These are phyloP conservation scores for Recurvomyces mirabilis DNA, from an alignment of 495 filamentous ascomycete species.

Conservation along the genomic window DNA sequence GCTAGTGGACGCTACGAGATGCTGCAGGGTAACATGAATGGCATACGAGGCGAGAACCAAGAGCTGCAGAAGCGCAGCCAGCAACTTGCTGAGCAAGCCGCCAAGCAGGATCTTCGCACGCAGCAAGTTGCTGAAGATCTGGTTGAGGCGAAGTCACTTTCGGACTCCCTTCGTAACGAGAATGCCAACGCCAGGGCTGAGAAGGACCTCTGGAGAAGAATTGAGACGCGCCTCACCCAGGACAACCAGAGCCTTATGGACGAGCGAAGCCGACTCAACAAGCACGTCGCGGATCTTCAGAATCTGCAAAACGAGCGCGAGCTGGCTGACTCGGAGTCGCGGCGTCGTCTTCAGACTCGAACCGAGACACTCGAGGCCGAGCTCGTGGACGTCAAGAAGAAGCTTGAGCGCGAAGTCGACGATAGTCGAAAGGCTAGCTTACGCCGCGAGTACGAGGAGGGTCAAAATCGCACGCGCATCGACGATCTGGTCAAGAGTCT, in stretches of 20 bases:
- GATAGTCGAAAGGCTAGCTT: constrained; percentile 65
- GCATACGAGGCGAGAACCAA: constrained; percentile 68
- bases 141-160: constrained; percentile 66
- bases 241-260: constrained; percentile 77
- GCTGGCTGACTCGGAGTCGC: constrained; percentile 66
- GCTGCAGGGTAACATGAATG: constrained; percentile 75
- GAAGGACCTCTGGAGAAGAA: constrained; percentile 80
- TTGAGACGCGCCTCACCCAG: constrained; percentile 73
- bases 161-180: constrained; percentile 81
- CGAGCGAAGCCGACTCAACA: constrained; percentile 71
- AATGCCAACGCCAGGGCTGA: constrained; percentile 88
- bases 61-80: constrained; percentile 75
- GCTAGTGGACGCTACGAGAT: constrained; percentile 76
- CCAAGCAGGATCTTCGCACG: constrained; percentile 76
- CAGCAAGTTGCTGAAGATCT: constrained; percentile 91
- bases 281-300: constrained; percentile 66
- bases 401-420: constrained; percentile 72
- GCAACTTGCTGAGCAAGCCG: constrained; percentile 62
- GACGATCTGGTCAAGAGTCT: constrained; percentile 78
- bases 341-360: constrained; percentile 62
- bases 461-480: constrained; percentile 53
- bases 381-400: constrained; percentile 64
- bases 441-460: constrained; percentile 76
- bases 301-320: constrained; percentile 84
- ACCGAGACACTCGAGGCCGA: constrained; percentile 70